phyloP scores from a whole-genome alignment of 305 asterid genomes.

The Fraxinus nigra region DNA sequence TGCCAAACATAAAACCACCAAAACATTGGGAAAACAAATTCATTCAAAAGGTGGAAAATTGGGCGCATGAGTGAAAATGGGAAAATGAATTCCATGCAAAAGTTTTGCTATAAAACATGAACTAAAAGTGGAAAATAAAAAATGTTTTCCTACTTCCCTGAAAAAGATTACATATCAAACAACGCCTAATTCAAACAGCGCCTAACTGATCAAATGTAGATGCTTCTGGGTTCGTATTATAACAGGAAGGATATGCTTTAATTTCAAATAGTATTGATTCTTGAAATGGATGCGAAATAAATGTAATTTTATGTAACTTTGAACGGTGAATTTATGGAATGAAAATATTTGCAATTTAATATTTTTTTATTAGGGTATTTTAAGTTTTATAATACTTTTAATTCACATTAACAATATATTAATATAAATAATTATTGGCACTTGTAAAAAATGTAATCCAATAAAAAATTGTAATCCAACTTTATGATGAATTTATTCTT shows the following conservation, averaged over 20 bases:
- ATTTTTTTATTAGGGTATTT: no score
- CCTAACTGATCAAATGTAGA: neutral
- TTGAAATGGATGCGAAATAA: neutral
- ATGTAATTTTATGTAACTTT: neutral
- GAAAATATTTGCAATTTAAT: neutral
- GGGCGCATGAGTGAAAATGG: no score
- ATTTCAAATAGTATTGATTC: neutral
- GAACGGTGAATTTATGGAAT: neutral
- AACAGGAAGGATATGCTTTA: neutral
- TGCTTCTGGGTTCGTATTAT: neutral
- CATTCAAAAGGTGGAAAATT: no score
- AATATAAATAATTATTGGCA: neutral
- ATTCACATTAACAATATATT: neutral
- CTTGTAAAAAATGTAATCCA: neutral
- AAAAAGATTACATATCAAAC: no score
- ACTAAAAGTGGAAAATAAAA: no score
- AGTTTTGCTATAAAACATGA: no score
- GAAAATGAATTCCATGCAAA: no score
- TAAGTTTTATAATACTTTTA: no score
- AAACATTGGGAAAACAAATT: no score
- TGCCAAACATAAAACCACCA: no score
- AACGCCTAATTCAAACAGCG: no score
- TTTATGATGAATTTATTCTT: neutral
- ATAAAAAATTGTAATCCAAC: neutral
- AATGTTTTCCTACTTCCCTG: no score